phyloP scores from a whole-genome alignment of 1,284 basidiomycete species.

The Moesziomyces parantarcticus region DNA sequence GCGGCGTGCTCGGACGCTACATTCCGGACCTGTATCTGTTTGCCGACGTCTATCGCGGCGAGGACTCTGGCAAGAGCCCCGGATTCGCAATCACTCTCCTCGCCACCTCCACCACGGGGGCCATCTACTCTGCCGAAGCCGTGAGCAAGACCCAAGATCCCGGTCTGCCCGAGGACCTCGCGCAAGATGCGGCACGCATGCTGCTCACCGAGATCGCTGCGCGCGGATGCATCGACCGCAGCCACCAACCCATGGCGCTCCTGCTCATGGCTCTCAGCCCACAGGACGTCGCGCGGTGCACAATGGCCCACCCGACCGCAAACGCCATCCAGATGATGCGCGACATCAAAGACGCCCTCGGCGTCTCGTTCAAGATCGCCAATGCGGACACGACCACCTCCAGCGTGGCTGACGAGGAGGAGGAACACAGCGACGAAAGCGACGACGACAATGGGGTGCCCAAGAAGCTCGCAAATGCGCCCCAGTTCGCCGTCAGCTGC shows the following conservation, averaged over 20 bases:
- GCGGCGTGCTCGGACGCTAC: constrained; percentile 91
- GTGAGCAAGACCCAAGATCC: constrained; percentile 72
- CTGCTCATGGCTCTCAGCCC: constrained; percentile 93
- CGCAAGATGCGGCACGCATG: constrained; percentile 79
- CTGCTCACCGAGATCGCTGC: constrained; percentile 81
- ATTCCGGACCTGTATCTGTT: constrained; percentile 98
- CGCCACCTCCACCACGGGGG: constrained; percentile 90
- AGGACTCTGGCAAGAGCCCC: constrained; percentile 95
- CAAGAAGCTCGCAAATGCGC: constrained; percentile 12
- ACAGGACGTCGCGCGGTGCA: constrained; percentile 91
- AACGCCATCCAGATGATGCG: constrained; percentile 86
- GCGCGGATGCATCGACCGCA: constrained; percentile 90
- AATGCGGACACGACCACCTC: constrained; percentile 1
- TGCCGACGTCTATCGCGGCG: constrained; percentile 97
- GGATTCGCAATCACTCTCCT: constrained; percentile 92
- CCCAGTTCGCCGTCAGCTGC: constrained; percentile 54
- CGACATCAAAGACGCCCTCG: constrained; percentile 84
- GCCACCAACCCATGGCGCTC: constrained; percentile 88
- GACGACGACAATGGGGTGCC: constrained; percentile 16
- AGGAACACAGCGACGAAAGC: constrained; percentile 18
- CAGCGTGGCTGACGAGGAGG: constrained; percentile 6
- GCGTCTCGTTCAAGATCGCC: constrained; percentile 73
- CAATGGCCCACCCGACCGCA: constrained; percentile 81
- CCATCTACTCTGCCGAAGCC: constrained; percentile 86
- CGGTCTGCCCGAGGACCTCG: constrained; percentile 90